A percentile compares a stretch with the other conserved stretches of the same genome.
Evolutionary conservation across 306 rosid species (phyloP).

Genomic region (Pyrus bretschneideri): DNA sequence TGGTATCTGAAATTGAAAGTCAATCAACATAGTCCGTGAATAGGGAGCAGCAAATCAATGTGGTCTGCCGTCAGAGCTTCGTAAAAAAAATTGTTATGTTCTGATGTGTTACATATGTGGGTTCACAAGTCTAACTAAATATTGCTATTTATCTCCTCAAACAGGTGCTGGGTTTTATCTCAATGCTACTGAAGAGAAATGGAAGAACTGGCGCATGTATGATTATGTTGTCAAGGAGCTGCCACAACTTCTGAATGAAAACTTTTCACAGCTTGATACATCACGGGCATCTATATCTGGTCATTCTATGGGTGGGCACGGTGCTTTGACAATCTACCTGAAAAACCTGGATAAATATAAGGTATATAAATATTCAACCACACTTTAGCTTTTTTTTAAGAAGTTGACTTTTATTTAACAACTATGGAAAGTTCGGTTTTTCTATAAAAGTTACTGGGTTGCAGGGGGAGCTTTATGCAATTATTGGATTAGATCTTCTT

Average conservation of each 20-base stretch:
- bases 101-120: too few species aligned
- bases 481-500: not conserved
- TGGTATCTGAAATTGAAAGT: too few species aligned
- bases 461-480: not conserved
- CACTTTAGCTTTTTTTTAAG: not conserved
- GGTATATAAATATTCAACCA: constrained; percentile 25
- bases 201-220: constrained; percentile 98
- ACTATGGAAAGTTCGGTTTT: not conserved
- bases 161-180: constrained; percentile 95
- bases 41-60: too few species aligned
- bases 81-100: too few species aligned
- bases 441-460: not conserved
- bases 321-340: constrained; percentile 83
- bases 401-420: not conserved
- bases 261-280: constrained; percentile 73
- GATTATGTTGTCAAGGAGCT: constrained; percentile 87
- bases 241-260: constrained; percentile 66
- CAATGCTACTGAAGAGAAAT: constrained; percentile 91
- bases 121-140: too few species aligned
- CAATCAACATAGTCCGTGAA: too few species aligned
- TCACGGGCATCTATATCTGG: constrained; percentile 80
- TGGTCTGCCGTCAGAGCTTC: too few species aligned
- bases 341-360: constrained; percentile 79
- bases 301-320: constrained; percentile 98
- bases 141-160: not conserved